Evolutionary conservation across 345 rosid species (phyloP).

Genomic region (Excoecaria cochinchinensis): DNA sequence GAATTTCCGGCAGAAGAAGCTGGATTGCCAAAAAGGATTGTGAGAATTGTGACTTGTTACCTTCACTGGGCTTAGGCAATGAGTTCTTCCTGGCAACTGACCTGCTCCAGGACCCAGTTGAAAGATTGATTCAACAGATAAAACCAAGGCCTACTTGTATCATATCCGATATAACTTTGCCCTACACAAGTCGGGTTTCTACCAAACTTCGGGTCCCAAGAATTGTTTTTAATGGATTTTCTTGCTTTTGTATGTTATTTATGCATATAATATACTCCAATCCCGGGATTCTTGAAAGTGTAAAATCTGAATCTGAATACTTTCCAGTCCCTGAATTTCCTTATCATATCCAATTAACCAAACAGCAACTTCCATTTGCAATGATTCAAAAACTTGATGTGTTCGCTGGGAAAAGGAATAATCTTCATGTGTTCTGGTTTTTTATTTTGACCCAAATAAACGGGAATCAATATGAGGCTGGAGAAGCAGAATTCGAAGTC

Average conservation of each 20-base stretch:
- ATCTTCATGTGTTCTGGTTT: no score
- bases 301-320: neutral
- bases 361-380: neutral
- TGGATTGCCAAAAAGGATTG: slow-evolving; percentile 17
- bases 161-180: slow-evolving; percentile 31
- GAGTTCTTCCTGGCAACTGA: slow-evolving; percentile 15
- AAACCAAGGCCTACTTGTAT: slow-evolving; percentile 33
- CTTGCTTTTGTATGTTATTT: slow-evolving; percentile 11
- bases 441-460: neutral
- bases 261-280: neutral
- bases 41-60: slow-evolving; percentile 23
- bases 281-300: neutral
- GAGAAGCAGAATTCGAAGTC: neutral
- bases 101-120: slow-evolving; percentile 18
- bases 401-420: neutral
- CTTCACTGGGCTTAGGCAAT: slow-evolving; percentile 11
- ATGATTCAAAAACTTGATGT: slow-evolving; percentile 11
- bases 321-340: slow-evolving; percentile 20
- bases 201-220: slow-evolving; percentile 23
- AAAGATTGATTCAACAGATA: slow-evolving; percentile 17
- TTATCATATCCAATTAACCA: slow-evolving; percentile 1
- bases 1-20: slow-evolving; percentile 13
- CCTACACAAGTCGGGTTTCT: slow-evolving; percentile 16
- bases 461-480: neutral
- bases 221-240: slow-evolving; percentile 25